A percentile compares a stretch with the other conserved stretches of the same genome.
These are phyloP conservation scores for Pythium biforme DNA, from an alignment of 352 stramenopile species.

Conservation along the genomic window DNA sequence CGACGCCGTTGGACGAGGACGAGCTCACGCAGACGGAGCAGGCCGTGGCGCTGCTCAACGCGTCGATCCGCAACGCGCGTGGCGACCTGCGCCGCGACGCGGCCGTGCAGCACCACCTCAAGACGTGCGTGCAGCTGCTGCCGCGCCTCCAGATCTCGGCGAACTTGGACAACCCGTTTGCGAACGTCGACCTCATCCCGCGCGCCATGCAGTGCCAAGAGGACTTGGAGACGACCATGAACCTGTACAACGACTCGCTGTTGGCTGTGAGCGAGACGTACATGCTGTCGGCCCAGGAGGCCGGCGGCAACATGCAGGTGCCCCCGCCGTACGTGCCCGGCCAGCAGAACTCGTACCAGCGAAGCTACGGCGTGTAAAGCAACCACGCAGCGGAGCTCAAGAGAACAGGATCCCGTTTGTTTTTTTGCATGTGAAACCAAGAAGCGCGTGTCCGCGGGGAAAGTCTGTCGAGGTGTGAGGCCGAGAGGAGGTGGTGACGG, in stretches of 20 bases:
- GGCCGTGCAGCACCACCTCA: constrained; percentile 83
- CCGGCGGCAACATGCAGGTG: constrained; percentile 44
- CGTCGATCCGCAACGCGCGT: constrained; percentile 76
- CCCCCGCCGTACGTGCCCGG: constrained; percentile 83
- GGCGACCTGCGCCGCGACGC: constrained; percentile 78
- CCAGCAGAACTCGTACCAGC: constrained; percentile 90
- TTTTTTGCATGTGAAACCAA: neutral
- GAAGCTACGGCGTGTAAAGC: constrained; percentile 80
- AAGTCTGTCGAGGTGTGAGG: neutral
- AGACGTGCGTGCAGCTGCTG: constrained; percentile 85
- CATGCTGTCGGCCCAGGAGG: constrained; percentile 71
- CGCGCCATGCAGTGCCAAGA: constrained; percentile 89
- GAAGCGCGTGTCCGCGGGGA: neutral
- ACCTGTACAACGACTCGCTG: constrained; percentile 88
- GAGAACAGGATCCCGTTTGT: neutral
- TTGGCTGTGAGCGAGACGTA: constrained; percentile 86
- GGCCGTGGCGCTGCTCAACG: constrained; percentile 70
- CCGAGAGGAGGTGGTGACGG: neutral
- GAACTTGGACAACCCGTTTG: constrained; percentile 89
- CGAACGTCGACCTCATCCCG: constrained; percentile 84
- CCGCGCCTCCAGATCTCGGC: constrained; percentile 84
- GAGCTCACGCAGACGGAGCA: constrained; percentile 86
- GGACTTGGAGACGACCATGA: constrained; percentile 84
- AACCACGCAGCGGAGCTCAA: too few species aligned
- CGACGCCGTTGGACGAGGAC: constrained; percentile 82